phyloP scores from a whole-genome alignment of 768 basidiomycete species.

The Chalciporus sphaerocephalus region DNA sequence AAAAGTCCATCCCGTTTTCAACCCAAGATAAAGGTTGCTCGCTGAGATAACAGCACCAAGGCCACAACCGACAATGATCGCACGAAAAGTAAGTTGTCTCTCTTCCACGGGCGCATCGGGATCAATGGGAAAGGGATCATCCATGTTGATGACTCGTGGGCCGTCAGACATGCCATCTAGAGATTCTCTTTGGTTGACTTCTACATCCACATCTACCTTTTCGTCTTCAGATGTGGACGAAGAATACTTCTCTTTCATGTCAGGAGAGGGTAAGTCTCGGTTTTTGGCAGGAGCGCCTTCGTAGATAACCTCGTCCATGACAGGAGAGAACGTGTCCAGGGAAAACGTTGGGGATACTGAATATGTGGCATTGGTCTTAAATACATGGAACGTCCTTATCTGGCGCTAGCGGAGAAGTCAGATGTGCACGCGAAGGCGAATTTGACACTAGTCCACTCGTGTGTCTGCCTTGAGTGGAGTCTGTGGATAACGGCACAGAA shows the following conservation, averaged over 20 bases:
- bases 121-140: slow-evolving; percentile 50
- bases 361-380: no score
- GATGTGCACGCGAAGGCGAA: no score
- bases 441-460: no score
- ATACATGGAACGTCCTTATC: no score
- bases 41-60: slow-evolving; percentile 56
- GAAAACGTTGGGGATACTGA: no score
- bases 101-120: slow-evolving; percentile 38
- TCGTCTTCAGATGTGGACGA: slow-evolving; percentile 1
- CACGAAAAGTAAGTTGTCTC: slow-evolving; percentile 50
- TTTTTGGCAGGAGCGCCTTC: not conserved
- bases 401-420: no score
- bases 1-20: slow-evolving; percentile 67
- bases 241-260: slow-evolving; percentile 5
- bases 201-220: not conserved
- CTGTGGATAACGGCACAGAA: no score
- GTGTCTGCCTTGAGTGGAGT: no score
- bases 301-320: not conserved
- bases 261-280: not conserved
- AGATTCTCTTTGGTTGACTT: not conserved
- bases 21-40: slow-evolving; percentile 62
- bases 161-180: not conserved
- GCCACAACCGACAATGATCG: slow-evolving; percentile 46
- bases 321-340: no score
- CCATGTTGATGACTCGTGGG: slow-evolving; percentile 18